phyloP scores from a whole-genome alignment of 257 asterid genomes.

The Euphrasia confusa region DNA sequence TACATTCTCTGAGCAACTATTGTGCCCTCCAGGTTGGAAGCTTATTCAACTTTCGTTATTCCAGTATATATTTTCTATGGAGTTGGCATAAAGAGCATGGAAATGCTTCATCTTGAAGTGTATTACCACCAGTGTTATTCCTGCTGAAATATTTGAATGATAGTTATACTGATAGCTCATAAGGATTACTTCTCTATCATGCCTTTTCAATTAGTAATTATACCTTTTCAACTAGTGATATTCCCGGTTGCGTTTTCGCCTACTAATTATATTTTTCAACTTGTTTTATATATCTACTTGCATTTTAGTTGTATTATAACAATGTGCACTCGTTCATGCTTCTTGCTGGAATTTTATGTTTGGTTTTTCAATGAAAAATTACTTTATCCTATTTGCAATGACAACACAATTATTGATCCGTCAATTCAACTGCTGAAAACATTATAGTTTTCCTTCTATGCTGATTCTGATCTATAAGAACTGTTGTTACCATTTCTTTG shows the following conservation, averaged over 20 bases:
- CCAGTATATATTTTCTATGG: conserved; percentile 14
- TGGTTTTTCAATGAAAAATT: conserved; percentile 9
- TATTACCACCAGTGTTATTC: neutral
- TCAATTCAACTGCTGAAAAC: conserved; percentile 21
- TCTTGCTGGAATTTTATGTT: conserved; percentile 16
- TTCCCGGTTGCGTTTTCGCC: neutral
- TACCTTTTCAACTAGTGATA: neutral
- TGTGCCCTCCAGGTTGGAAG: conserved; percentile 88
- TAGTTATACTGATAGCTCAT: neutral
- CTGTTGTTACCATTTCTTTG: conserved; percentile 15
- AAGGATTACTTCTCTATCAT: neutral
- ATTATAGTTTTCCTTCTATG: conserved; percentile 15
- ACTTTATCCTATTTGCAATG: conserved; percentile 17
- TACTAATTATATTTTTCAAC: too few species aligned
- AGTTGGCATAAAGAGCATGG: conserved; percentile 13
- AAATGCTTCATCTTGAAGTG: conserved; percentile 19
- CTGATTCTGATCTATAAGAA: conserved; percentile 10
- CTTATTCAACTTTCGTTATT: conserved; percentile 23
- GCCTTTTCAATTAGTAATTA: too few species aligned
- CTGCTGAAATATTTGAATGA: neutral
- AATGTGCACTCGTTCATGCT: conserved; percentile 4
- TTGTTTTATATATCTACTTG: neutral
- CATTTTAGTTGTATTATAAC: conserved; percentile 1
- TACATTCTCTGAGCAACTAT: conserved; percentile 79
- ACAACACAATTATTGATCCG: conserved; percentile 2